These are phyloP conservation scores for Pseudozyma pruni DNA, from an alignment of 1,284 basidiomycete species.

Conservation along the genomic window DNA sequence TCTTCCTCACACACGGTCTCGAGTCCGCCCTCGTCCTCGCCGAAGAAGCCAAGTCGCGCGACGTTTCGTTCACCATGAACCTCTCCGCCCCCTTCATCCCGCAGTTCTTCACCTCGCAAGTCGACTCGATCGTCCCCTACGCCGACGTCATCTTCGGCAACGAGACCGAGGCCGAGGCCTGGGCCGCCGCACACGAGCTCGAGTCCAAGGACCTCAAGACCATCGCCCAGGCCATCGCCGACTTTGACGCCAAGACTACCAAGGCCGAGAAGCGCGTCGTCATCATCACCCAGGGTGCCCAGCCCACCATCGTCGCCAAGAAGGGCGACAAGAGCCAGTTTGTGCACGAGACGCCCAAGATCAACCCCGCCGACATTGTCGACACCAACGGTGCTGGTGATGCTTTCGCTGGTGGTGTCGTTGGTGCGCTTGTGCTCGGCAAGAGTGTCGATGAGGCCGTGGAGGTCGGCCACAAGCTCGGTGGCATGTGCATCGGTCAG, in stretches of 20 bases:
- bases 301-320: slow-evolving; percentile 82
- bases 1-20: slow-evolving; percentile 93
- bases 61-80: slow-evolving; percentile 80
- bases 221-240: slow-evolving; percentile 65
- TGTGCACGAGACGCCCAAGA: slow-evolving; percentile 71
- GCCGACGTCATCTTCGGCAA: slow-evolving; percentile 74
- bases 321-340: slow-evolving; percentile 72
- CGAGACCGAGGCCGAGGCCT: slow-evolving; percentile 91
- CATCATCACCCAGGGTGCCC: slow-evolving; percentile 89
- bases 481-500: slow-evolving; percentile 85
- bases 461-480: slow-evolving; percentile 88
- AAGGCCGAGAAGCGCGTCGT: slow-evolving; percentile 78
- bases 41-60: slow-evolving; percentile 79
- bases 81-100: slow-evolving; percentile 97
- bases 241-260: slow-evolving; percentile 42
- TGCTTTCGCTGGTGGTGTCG: slow-evolving; percentile 96
- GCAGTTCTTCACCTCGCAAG: slow-evolving; percentile 83
- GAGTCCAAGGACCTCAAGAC: slow-evolving; percentile 57
- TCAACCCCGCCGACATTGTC: slow-evolving; percentile 72
- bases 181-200: slow-evolving; percentile 74
- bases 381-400: slow-evolving; percentile 99
- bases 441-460: slow-evolving; percentile 83
- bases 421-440: slow-evolving; percentile 84
- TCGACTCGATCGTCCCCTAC: slow-evolving; percentile 63
- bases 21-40: slow-evolving; percentile 81